These are phyloP conservation scores for Endotrypanum monterogeii DNA, from an alignment of 208 protist genomes.

Conservation along the genomic window DNA sequence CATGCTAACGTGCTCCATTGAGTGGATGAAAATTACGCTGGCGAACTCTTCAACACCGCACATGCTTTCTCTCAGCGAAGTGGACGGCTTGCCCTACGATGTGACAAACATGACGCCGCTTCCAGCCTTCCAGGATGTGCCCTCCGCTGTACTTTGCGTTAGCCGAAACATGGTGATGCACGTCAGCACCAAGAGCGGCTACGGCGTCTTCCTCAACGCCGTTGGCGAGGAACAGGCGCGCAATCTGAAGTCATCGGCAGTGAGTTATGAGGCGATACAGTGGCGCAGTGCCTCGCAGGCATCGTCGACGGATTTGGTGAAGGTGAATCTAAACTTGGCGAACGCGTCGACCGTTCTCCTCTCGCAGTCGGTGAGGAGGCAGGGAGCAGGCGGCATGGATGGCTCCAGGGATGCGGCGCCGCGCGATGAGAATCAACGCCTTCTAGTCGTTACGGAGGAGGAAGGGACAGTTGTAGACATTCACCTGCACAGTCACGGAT, in stretches of 20 bases:
- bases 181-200: slow-evolving; percentile 78
- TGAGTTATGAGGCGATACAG: slow-evolving; percentile 42
- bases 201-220: slow-evolving; percentile 76
- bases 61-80: slow-evolving; percentile 75
- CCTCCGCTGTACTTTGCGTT: slow-evolving; percentile 75
- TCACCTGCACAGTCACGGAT: slow-evolving; percentile 43
- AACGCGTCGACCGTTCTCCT: slow-evolving; percentile 46
- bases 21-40: slow-evolving; percentile 70
- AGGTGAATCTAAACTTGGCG: slow-evolving; percentile 75
- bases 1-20: slow-evolving; percentile 79
- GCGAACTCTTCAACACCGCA: slow-evolving; percentile 38
- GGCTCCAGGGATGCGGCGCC: not conserved
- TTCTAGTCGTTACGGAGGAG: slow-evolving; percentile 74
- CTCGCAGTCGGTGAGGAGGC: not conserved
- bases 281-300: slow-evolving; percentile 61
- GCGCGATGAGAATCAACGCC: slow-evolving; percentile 13
- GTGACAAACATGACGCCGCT: slow-evolving; percentile 80
- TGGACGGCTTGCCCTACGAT: slow-evolving; percentile 82
- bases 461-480: slow-evolving; percentile 74
- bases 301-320: slow-evolving; percentile 45
- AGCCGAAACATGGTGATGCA: slow-evolving; percentile 77
- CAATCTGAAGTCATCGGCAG: slow-evolving; percentile 43
- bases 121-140: slow-evolving; percentile 55
- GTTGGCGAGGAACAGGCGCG: slow-evolving; percentile 73
- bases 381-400: not conserved